Evolutionary conservation across 2,329 filamentous ascomycete species (phyloP).

Genomic region (Pseudocercospora eumusae): DNA sequence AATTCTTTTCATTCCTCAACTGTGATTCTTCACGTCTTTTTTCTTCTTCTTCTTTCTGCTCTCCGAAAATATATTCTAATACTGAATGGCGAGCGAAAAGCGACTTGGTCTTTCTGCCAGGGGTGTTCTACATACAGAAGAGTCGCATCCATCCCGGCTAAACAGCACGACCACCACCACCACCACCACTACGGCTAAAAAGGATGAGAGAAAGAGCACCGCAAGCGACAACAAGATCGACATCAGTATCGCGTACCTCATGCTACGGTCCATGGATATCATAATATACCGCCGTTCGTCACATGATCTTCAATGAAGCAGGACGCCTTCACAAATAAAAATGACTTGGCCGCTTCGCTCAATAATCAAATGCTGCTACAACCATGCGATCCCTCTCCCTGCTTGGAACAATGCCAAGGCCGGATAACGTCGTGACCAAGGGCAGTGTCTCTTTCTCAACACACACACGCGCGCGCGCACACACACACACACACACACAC

Average conservation of each 20-base stretch:
- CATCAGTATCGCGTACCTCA: conserved; percentile 13
- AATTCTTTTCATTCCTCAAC: too few relatives aligned
- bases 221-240: not conserved
- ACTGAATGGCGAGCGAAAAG: too few relatives aligned
- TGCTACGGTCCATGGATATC: conserved; percentile 18
- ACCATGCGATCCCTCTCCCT: conserved; percentile 9
- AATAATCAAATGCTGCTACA: conserved; percentile 8
- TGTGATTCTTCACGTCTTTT: too few relatives aligned
- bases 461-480: not conserved
- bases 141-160: conserved; percentile 2
- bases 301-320: conserved; percentile 16
- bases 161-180: not conserved
- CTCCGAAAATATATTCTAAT: too few relatives aligned
- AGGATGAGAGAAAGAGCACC: not conserved
- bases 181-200: not conserved
- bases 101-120: not conserved
- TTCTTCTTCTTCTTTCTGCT: not conserved
- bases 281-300: conserved; percentile 18
- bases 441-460: conserved; percentile 2
- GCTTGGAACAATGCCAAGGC: conserved; percentile 7
- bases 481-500: not conserved
- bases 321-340: conserved; percentile 13
- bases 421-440: conserved; percentile 8
- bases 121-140: not conserved
- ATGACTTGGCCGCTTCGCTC: conserved; percentile 5